These are phyloP conservation scores for Actinomortierella wolfii DNA, from an alignment of 371 early-diverging fungal genomes.

Conservation along the genomic window DNA sequence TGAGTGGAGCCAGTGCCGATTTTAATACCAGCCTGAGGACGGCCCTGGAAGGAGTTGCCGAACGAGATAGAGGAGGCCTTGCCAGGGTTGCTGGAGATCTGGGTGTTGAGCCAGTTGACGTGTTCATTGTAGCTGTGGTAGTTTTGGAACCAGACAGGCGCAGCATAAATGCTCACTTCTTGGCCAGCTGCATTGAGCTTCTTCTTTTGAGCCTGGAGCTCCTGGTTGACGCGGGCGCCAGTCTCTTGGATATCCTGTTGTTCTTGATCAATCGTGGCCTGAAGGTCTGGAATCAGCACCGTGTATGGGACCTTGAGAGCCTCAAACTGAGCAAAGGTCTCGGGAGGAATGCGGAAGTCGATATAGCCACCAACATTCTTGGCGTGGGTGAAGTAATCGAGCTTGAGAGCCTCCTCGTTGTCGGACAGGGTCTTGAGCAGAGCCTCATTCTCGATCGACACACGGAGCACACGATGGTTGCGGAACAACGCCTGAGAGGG, in stretches of 20 bases:
- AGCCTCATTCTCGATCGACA: constrained; percentile 19
- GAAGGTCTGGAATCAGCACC: constrained; percentile 11
- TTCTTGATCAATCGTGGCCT: constrained; percentile 1
- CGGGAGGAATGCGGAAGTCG: constrained; percentile 30
- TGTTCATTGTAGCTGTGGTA: constrained; percentile 40
- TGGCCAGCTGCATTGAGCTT: too few species aligned
- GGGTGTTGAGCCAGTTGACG: constrained; percentile 24
- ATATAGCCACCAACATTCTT: constrained; percentile 30
- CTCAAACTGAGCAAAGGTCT: constrained; percentile 20
- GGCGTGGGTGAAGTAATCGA: constrained; percentile 44
- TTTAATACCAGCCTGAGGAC: constrained; percentile 35
- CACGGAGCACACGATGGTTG: constrained; percentile 36
- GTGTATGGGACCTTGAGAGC: constrained; percentile 21
- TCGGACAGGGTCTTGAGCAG: constrained; percentile 21
- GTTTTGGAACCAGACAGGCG: constrained; percentile 26
- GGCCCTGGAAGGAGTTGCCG: constrained; percentile 31
- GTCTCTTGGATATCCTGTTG: constrained; percentile 8
- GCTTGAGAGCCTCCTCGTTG: constrained; percentile 16
- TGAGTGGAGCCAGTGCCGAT: constrained; percentile 42
- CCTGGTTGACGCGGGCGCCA: neutral
- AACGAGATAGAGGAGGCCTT: constrained; percentile 27
- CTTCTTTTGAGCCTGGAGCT: neutral
- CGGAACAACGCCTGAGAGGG: constrained; percentile 1
- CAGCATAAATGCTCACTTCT: neutral
- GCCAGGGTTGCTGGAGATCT: constrained; percentile 25